A percentile compares a stretch with the other conserved stretches of the same genome.
phyloP scores from a whole-genome alignment of 1,139 yeast genomes.

The Magnusiomyces ingens region DNA sequence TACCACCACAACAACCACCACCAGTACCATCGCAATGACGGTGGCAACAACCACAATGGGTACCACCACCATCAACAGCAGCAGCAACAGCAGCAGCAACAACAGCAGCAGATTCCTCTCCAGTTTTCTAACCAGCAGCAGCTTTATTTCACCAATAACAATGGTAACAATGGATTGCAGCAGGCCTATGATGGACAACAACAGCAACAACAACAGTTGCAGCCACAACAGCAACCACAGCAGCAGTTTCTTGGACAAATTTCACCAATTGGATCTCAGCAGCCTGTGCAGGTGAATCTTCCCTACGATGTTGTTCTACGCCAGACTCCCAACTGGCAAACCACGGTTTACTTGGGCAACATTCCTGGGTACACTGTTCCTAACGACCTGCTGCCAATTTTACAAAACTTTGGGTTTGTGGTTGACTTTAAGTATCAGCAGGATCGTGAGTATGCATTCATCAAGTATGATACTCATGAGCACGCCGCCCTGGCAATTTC shows the following conservation, averaged over 20 bases:
- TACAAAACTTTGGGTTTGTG: constrained; percentile 75
- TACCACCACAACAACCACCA: constrained; percentile 8
- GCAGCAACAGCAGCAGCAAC: constrained; percentile 6
- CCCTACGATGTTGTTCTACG: constrained; percentile 19
- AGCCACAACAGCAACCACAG: constrained; percentile 8
- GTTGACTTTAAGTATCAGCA: constrained; percentile 76
- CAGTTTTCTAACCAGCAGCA: constrained; percentile 2
- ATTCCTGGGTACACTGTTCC: constrained; percentile 71
- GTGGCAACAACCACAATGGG: constrained; percentile 12
- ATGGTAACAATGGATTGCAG: too few relatives aligned
- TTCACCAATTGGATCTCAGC: neutral
- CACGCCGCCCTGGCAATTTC: constrained; percentile 84
- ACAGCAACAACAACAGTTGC: constrained; percentile 18
- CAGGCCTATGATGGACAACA: too few relatives aligned
- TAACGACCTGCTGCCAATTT: constrained; percentile 64
- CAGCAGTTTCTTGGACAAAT: neutral
- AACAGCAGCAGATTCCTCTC: constrained; percentile 2
- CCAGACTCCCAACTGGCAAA: constrained; percentile 58
- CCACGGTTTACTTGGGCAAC: constrained; percentile 87
- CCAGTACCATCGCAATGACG: constrained; percentile 1
- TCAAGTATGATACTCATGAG: constrained; percentile 79
- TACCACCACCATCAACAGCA: too few relatives aligned
- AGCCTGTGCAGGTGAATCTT: constrained; percentile 6
- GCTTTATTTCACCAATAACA: neutral
- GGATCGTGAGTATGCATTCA: constrained; percentile 80